Base-by-base conservation (phyloP, 208 protist species). In the Leishmania lainsoni region DNA sequence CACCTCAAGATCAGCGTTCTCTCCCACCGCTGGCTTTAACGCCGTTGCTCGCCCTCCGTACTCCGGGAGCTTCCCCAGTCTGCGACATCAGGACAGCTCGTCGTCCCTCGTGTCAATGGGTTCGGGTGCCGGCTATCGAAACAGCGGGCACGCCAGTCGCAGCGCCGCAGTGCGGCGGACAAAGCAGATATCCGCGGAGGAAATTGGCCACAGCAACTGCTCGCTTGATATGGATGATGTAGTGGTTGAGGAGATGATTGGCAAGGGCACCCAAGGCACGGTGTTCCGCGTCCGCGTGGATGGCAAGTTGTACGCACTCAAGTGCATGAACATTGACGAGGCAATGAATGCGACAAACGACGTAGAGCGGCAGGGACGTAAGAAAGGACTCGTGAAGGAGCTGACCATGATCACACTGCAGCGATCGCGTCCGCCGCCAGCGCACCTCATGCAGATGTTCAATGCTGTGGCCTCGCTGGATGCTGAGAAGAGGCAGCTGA, bases 331-430 rank as follows among this genome's bases (percentile, higher is more conserved):
- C 84, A 87, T 96, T 56, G 90, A 87, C 39, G 92, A 91, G 78
- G 91, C 92, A 22, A 93, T 83, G n/a, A 87, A 94, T 75, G 88
- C 92, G 17, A 91, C 87, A 2, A 92, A 95, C 76, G 80, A 84
- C 26, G 90, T 92, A 12, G 94, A 98, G 84, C 86, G 91, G 12
- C 94, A 98, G 74, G 92, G 92, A 16, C 87, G 92, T 45, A 96
- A 98, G 80, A 83, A 87, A 17, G 92, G 93, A n/a, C 80, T 98
- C 22, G 90, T 98, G 69, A 93, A 95, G 86, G 93, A 98, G 86
- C 80, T 98, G 10, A 92, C 94, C 17, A 96, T 96, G 90, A 96
- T 98, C 69, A 85, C 84, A 10, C 73, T 93, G 70, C 94, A 96
- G 81, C 81, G 87, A 17, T 75, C 75, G 29, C 78, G 84, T 6